Conservation (phyloP, 148 eudicot genomes). For the Arctostaphylos glauca region DNA sequence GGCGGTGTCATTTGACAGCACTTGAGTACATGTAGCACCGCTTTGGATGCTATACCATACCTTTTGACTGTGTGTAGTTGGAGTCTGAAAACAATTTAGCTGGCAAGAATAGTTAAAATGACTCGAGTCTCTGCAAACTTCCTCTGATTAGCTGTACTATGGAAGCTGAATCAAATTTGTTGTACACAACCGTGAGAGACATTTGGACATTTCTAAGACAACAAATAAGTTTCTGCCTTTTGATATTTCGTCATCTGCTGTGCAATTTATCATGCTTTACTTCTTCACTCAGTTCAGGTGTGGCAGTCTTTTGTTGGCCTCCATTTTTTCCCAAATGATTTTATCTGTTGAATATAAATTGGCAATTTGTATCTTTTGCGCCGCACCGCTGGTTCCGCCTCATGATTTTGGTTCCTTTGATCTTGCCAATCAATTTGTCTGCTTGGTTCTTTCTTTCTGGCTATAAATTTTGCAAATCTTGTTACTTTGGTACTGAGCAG, state of each 20-base stretch:
- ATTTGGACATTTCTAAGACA: neutral
- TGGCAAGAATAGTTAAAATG: neutral
- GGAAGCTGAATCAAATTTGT: neutral
- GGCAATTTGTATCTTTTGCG: neutral
- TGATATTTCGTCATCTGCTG: neutral
- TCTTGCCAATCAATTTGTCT: neutral
- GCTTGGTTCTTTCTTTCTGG: neutral
- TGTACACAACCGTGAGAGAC: neutral
- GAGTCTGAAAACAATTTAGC: neutral
- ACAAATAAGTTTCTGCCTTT: neutral
- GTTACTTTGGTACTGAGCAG: neutral
- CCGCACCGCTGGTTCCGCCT: neutral
- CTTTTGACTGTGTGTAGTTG: neutral
- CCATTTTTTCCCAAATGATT: neutral
- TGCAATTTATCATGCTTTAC: neutral
- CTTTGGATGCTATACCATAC: neutral
- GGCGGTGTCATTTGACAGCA: neutral
- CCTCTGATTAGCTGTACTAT: neutral
- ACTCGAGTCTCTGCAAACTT: neutral
- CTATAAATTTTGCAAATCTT: neutral
- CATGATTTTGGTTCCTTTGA: neutral
- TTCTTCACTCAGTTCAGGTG: slow-evolving; percentile 2
- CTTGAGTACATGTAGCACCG: neutral
- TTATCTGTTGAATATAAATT: neutral
- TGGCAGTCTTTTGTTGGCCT: neutral